Evolutionary conservation across 139 green algal species (phyloP).

Genomic region (Chlamydomonas incerta): DNA sequence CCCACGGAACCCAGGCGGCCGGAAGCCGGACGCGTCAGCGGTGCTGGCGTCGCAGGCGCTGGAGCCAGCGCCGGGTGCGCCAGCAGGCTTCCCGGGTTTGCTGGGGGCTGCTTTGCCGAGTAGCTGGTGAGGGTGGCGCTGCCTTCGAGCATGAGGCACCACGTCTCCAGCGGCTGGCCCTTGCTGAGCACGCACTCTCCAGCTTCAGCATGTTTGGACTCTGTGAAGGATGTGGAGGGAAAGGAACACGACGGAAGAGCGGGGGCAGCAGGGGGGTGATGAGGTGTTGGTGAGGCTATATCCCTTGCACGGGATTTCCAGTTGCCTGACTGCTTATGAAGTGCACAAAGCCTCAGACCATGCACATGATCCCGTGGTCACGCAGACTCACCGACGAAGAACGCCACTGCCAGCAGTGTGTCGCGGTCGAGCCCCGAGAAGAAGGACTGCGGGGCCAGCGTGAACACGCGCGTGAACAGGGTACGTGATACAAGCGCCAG

Average conservation of each 20-base stretch:
- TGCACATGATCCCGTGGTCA: too few species aligned
- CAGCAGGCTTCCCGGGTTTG: too few species aligned
- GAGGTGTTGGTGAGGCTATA: too few species aligned
- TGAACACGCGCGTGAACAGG: too few species aligned
- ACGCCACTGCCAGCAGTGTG: not conserved
- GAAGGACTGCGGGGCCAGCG: not conserved
- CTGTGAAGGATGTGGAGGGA: not conserved
- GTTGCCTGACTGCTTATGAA: not conserved
- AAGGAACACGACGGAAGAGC: too few species aligned
- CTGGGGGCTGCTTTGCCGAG: not conserved
- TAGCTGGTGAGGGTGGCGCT: not conserved
- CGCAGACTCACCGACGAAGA: constrained; percentile 26
- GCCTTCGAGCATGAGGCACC: constrained; percentile 17
- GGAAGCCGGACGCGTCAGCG: too few species aligned
- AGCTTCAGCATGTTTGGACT: constrained; percentile 24
- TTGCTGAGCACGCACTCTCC: constrained; percentile 36
- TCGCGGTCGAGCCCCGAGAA: constrained; percentile 9
- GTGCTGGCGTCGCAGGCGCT: too few species aligned
- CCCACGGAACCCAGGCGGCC: too few species aligned
- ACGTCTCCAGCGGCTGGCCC: constrained; percentile 25
- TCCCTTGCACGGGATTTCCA: too few species aligned
- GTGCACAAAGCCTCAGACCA: too few species aligned
- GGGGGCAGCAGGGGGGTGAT: too few species aligned
- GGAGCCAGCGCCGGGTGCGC: too few species aligned
- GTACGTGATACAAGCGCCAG: not conserved